phyloP scores from a whole-genome alignment of 177 flowering plant genomes.

The Vitis hybrid region DNA sequence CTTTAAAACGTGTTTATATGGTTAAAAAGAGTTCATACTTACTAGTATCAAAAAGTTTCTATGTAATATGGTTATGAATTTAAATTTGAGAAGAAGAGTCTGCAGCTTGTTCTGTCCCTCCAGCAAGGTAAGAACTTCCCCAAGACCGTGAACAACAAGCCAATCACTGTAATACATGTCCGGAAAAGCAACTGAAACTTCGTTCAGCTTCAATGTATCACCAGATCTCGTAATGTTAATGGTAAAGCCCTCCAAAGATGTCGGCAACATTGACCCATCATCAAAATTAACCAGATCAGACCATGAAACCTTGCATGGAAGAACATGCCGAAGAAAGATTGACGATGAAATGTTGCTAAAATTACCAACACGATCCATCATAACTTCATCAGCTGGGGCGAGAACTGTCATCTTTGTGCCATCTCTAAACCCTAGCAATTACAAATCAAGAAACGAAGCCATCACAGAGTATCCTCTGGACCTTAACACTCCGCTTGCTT shows the following conservation, averaged over 20 bases:
- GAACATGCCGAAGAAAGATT: conserved; percentile 45
- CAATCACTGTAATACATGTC: conserved; percentile 43
- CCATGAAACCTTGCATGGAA: conserved; percentile 50
- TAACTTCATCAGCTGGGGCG: conserved; percentile 55
- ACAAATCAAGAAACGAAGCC: conserved; percentile 63
- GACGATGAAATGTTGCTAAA: conserved; percentile 18
- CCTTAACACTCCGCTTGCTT: conserved; percentile 27
- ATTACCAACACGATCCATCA: conserved; percentile 24
- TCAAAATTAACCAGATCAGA: conserved; percentile 31
- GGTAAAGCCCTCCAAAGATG: conserved; percentile 36
- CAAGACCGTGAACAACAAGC: conserved; percentile 58
- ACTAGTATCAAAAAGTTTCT: too few relatives aligned
- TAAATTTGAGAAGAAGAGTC: neutral
- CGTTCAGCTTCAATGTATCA: conserved; percentile 40
- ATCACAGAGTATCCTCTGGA: conserved; percentile 45
- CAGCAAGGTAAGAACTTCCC: conserved; percentile 23
- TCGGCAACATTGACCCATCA: conserved; percentile 29
- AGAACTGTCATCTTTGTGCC: conserved; percentile 44
- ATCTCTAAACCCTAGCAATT: conserved; percentile 27
- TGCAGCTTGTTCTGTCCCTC: neutral
- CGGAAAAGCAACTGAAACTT: conserved; percentile 35
- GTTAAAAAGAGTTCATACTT: too few relatives aligned
- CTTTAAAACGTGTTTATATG: too few relatives aligned
- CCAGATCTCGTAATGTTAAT: conserved; percentile 36
- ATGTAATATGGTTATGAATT: too few relatives aligned